These are phyloP conservation scores for Clonostachys solani DNA, from an alignment of 2,329 filamentous ascomycete genomes.

Conservation along the genomic window DNA sequence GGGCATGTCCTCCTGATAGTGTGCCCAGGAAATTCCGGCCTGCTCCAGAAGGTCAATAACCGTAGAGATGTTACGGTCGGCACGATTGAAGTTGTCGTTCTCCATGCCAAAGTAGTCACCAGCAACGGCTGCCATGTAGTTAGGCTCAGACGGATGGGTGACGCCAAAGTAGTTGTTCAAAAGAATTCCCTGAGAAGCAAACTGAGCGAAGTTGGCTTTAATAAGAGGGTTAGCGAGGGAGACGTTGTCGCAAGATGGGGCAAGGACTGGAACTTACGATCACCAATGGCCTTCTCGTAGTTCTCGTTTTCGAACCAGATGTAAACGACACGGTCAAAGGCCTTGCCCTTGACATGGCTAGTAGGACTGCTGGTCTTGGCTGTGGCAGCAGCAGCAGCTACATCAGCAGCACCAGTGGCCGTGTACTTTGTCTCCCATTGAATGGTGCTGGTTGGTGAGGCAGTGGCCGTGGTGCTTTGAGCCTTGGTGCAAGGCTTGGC, in stretches of 20 bases:
- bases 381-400: constrained; percentile 53
- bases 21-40: constrained; percentile 61
- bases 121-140: constrained; percentile 65
- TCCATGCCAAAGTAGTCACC: constrained; percentile 73
- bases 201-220: constrained; percentile 17
- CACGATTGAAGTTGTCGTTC: constrained; percentile 59
- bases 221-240: background rate
- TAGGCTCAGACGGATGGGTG: constrained; percentile 72
- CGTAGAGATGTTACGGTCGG: constrained; percentile 59
- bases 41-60: constrained; percentile 66
- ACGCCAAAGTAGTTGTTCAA: constrained; percentile 45
- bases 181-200: constrained; percentile 21
- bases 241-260: background rate
- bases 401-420: constrained; percentile 43
- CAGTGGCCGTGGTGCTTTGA: background rate
- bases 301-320: constrained; percentile 79
- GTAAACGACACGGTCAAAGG: constrained; percentile 67
- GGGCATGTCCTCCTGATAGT: constrained; percentile 77
- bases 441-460: background rate
- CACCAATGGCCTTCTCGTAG: constrained; percentile 58
- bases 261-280: constrained; percentile 39
- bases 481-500: constrained; percentile 8
- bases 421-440: constrained; percentile 39
- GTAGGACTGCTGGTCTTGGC: constrained; percentile 57
- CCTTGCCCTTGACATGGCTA: constrained; percentile 63